Percentiles rank a stretch among this genome's conserved stretches.
Conservation (phyloP, 2,329 filamentous ascomycete species). For the Leptographium galeiforme region DNA sequence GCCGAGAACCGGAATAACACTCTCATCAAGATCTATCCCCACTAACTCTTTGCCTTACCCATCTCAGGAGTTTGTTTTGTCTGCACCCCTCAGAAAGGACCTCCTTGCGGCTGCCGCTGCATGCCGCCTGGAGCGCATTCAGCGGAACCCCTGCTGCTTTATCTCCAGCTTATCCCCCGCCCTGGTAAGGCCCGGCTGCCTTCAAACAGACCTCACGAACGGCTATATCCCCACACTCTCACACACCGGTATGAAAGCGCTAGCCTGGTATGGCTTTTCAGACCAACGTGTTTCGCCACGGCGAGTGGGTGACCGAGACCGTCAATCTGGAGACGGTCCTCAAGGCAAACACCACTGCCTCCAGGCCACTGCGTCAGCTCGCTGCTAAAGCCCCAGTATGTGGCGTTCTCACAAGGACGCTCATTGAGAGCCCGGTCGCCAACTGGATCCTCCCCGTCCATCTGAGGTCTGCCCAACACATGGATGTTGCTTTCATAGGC, state of each 20-base stretch:
- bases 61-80: too few relatives aligned
- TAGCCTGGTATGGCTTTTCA: conserved; percentile 33
- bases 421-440: conserved; percentile 62
- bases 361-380: conserved; percentile 18
- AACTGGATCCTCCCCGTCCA: conserved; percentile 70
- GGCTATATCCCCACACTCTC: background rate
- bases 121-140: conserved; percentile 1
- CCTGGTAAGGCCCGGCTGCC: background rate
- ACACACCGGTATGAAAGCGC: background rate
- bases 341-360: conserved; percentile 20
- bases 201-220: background rate
- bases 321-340: conserved; percentile 31
- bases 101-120: background rate
- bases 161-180: background rate
- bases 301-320: conserved; percentile 43
- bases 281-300: conserved; percentile 38
- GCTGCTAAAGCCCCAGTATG: conserved; percentile 34
- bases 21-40: background rate
- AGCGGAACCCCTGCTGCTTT: background rate
- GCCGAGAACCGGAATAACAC: background rate
- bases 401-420: conserved; percentile 66
- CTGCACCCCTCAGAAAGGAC: background rate
- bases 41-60: background rate
- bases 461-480: conserved; percentile 53
- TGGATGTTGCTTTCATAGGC: conserved; percentile 80